Percentiles rank a stretch among this genome's conserved stretches.
phyloP scores from a whole-genome alignment of 257 asterid species.

The Anisodus tanguticus region DNA sequence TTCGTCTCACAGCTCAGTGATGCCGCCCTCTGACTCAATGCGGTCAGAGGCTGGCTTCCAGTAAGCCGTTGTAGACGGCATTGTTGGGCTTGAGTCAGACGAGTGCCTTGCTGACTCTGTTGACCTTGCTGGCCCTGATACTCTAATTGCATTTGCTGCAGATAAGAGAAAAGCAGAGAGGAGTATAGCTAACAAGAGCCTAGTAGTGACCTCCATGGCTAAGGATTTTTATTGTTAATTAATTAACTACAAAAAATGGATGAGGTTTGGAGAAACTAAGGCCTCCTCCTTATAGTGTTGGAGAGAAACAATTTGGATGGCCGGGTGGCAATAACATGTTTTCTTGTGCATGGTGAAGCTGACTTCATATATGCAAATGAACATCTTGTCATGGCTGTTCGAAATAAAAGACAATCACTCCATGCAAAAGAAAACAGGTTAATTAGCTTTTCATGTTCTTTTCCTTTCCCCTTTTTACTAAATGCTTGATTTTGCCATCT shows the following conservation, averaged over 20 bases:
- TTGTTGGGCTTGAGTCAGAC: slow-evolving; percentile 55
- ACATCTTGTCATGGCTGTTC: too few relatives aligned
- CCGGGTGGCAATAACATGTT: neutral
- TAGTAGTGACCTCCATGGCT: slow-evolving; percentile 33
- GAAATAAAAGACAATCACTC: too few relatives aligned
- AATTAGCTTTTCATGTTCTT: too few relatives aligned
- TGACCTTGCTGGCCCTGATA: slow-evolving; percentile 22
- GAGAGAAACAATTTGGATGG: neutral
- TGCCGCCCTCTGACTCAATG: slow-evolving; percentile 63
- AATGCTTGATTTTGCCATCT: too few relatives aligned
- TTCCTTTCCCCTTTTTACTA: too few relatives aligned
- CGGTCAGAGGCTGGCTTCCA: slow-evolving; percentile 48
- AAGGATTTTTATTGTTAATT: neutral
- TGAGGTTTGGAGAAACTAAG: neutral
- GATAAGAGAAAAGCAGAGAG: slow-evolving; percentile 40
- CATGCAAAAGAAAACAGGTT: too few relatives aligned
- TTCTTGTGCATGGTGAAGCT: neutral
- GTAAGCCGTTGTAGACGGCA: slow-evolving; percentile 62
- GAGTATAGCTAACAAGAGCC: slow-evolving; percentile 40
- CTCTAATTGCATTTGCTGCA: slow-evolving; percentile 30
- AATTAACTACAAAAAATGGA: neutral
- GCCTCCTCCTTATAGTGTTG: neutral
- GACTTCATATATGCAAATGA: neutral
- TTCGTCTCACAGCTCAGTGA: slow-evolving; percentile 66
- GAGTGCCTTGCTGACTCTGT: slow-evolving; percentile 16